Evolutionary conservation across 371 early-diverging fungal species (phyloP), one percentile per base, ranked within the genome.

Genomic region (Actinomucor elegans): DNA sequence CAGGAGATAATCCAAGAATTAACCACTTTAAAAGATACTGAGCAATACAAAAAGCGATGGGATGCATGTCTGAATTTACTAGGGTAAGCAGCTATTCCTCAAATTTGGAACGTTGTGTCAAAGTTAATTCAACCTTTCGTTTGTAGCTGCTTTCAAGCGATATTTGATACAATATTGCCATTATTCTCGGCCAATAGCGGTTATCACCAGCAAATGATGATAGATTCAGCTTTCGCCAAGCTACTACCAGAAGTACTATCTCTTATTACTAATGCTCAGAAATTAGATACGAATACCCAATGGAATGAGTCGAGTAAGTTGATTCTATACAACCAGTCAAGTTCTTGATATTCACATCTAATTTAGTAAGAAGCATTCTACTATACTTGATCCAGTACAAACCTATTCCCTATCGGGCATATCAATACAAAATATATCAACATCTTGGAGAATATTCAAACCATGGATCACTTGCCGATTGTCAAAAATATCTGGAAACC

Each of bases 241-340:
- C 43, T 74, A 17, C 46, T 70, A 17, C 63, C 58, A 3, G 46
- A 38, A 1, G 31, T 63, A 1, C n/a, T 74, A 18, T 54, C 59
- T 8, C 40, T 73, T 8, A 21, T 61, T 7, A 33, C 36, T 0
- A 42, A 62, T 17, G 52, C 61, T n/a, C 49, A 48, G 24, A 34
- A 53, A 11, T 11, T 48, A 1, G 42, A 41, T 1, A 55, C 63
- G 6, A 38, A 45, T 35, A 40, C 34, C 0, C 14, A 21, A 14
- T 74, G 74, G 74, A 37, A 41, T 18, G 50, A 61, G 9, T 59
- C 55, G 33, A 57, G 73, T 72, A 57, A 52, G 54, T 43, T n/a
- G n/a, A n/a, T n/a, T n/a, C n/a, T n/a, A n/a, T n/a, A n/a, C n/a
- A n/a, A n/a, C n/a, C n/a, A n/a, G n/a, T n/a, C n/a, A n/a, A n/a